Base-by-base conservation (phyloP, 441 rosid species). In the Lagerstroemia fauriei region DNA sequence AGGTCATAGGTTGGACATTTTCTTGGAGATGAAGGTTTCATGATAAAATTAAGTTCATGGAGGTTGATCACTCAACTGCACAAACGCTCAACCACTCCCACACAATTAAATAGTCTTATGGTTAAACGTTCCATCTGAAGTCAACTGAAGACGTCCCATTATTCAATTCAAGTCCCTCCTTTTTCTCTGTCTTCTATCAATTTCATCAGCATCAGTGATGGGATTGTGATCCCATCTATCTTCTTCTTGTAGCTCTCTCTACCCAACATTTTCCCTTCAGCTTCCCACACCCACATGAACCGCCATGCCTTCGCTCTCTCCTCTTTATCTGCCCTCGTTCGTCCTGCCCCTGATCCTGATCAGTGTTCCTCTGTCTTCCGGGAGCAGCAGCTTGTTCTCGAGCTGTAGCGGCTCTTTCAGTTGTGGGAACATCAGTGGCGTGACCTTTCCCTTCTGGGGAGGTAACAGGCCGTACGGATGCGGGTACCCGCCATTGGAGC, bases 391-490 rank as follows among this genome's bases (percentile, higher is more conserved):
- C 16, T 51, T 20, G 31, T 65, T 70, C 51, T 29, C 68, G 44
- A 16, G 47, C 2, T 88, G 87, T 76, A 63, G 83, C 63, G 25
- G 0, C 25, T 20, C 59, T 44, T 86, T 88, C 76, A 77, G 20
- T 68, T 86, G 87, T 24, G 88, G 88, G 68, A 81, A 76, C 47
- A 59, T 85, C 56, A 8, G 1, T 13, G 7, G 9, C 31, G 63
- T 88, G 17, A 20, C 80, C 41, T 88, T 65, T 32, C 90, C 90
- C 9, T 86, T 87, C 61, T 81, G 84, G 85, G 79, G 74, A 31
- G 75, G 80, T 29, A 69, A 22, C 50, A 78, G 79, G 24, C 57
- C 84, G 9, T 16, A 0, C 3, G 61, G 73, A 27, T 82, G 87
- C 9, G 82, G 85, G 0, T 18, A 75, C 51, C 85, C 85, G 0